Evolutionary conservation across 2,329 filamentous ascomycete genomes (phyloP).

Genomic region (Xylogone sp.): DNA sequence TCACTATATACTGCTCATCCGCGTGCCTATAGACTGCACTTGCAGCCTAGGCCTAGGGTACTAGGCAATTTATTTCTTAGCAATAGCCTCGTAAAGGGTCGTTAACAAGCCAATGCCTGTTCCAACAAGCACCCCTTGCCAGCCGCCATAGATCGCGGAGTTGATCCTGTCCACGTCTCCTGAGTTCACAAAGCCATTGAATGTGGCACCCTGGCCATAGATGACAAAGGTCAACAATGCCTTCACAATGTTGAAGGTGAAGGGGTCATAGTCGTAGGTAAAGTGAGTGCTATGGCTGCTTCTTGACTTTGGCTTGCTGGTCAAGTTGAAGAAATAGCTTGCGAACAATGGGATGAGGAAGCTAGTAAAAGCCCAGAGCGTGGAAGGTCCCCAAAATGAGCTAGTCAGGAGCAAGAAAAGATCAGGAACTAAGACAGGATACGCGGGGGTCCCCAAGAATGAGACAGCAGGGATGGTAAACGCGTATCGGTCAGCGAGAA

Average conservation of each 20-base stretch:
- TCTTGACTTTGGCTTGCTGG: slow-evolving; percentile 41
- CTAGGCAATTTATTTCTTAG: slow-evolving; percentile 53
- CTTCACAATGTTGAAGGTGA: slow-evolving; percentile 88
- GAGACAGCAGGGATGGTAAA: slow-evolving; percentile 66
- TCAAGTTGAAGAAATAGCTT: slow-evolving; percentile 91
- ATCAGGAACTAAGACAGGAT: slow-evolving; percentile 70
- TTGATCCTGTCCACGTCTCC: slow-evolving; percentile 61
- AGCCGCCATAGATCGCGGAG: slow-evolving; percentile 66
- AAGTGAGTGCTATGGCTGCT: slow-evolving; percentile 35
- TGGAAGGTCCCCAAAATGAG: slow-evolving; percentile 79
- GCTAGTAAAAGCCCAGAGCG: slow-evolving; percentile 73
- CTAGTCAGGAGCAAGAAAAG: slow-evolving; percentile 72
- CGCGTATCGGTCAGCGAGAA: slow-evolving; percentile 69
- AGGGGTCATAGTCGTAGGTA: slow-evolving; percentile 70
- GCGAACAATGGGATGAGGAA: slow-evolving; percentile 64
- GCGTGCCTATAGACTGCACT: slow-evolving; percentile 1
- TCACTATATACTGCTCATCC: not conserved
- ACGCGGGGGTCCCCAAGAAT: slow-evolving; percentile 51
- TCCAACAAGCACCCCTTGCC: slow-evolving; percentile 65
- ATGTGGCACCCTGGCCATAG: slow-evolving; percentile 64
- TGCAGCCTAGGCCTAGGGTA: not conserved
- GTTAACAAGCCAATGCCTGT: slow-evolving; percentile 64
- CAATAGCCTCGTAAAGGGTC: slow-evolving; percentile 73
- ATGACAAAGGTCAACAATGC: slow-evolving; percentile 78
- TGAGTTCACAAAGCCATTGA: slow-evolving; percentile 58